Evolutionary conservation across 192 early-diverging fungal genomes (phyloP), one percentile per base, ranked within the genome.

Genomic region (Gamsiella multidivaricata): DNA sequence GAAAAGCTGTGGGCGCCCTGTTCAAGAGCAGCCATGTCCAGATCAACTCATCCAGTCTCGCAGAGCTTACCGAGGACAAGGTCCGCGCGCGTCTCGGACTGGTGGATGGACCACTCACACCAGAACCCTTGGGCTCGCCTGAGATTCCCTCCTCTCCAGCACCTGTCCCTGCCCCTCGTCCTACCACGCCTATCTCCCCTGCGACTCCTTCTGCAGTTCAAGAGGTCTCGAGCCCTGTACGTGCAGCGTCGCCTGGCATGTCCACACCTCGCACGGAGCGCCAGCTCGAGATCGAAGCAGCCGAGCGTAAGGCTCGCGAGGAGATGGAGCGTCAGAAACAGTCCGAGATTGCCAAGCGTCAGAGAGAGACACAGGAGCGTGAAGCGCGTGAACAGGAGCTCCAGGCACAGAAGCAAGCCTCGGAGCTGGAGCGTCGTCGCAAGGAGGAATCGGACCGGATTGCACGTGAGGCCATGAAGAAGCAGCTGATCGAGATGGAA

Each of bases 1-100:
- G 88, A 49, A 80, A 87, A 50, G 85, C 87, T 22, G 87, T 90
- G 20, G 88, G 83, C 15, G 67, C 75, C 41, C 46, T 86, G 31
- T 81, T 90, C 57, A 81, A 88, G 66, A 79, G 80, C 56, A 52
- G 23, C 22, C 52, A 67, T 56, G 59, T 59, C 34, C 72, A 76
- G 25, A 68, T 76, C 65, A 76, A 67, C 37, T 62, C 72, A 3
- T 61, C 72, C 15, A 67, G 32, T 51, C 25, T 76, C 39, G 41
- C 64, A n/a, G 72, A 76, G 2, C 47, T 76, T 8, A 51, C 54
- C 2, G 72, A 76, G 11, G 64, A 66, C 2, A 67, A 60, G 26
- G 50, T 76, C 23, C 56, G 72, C 8, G 12, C 45, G 3, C 72
- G 72, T 42, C 31, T 76, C 25, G 72, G 72, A 9, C 39, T 76